phyloP scores from a whole-genome alignment of 225 moss, liverwort and hornwort genomes.

The Physcomitrium patens region DNA sequence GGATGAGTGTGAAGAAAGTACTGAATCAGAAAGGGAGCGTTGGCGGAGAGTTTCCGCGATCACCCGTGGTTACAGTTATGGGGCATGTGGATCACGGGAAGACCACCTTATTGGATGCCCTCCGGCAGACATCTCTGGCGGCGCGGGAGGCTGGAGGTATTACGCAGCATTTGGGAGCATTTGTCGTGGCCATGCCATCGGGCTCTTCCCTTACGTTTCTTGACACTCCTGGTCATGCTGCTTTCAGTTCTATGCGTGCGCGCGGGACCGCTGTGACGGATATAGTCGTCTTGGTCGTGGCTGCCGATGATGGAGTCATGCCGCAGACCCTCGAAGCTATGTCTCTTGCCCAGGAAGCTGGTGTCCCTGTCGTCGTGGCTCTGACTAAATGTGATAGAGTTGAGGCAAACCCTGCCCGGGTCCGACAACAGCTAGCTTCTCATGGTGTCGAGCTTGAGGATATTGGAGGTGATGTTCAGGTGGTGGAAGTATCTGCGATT shows the following conservation, averaged over 20 bases:
- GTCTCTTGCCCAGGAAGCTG: conserved; percentile 76
- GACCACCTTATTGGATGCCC: conserved; percentile 86
- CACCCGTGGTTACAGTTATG: conserved; percentile 96
- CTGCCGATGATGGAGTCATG: conserved; percentile 98
- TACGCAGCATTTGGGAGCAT: conserved; percentile 95
- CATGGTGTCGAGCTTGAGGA: conserved; percentile 91
- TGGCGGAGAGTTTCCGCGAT: conserved; percentile 59
- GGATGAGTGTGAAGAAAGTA: conserved; percentile 53
- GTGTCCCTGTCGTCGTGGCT: conserved; percentile 91
- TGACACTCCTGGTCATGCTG: conserved; percentile 95
- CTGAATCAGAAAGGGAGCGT: conserved; percentile 29
- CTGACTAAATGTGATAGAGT: conserved; percentile 89
- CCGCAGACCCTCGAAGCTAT: conserved; percentile 89
- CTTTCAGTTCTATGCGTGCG: conserved; percentile 94
- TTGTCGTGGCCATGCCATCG: conserved; percentile 87
- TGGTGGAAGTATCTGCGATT: conserved; percentile 64
- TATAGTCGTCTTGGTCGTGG: conserved; percentile 93
- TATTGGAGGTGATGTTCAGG: conserved; percentile 88
- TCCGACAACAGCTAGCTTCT: conserved; percentile 76
- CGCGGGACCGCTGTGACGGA: conserved; percentile 96
- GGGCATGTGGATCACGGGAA: conserved; percentile 98
- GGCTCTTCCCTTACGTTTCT: conserved; percentile 90
- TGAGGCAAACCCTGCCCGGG: conserved; percentile 73
- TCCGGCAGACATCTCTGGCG: conserved; percentile 89
- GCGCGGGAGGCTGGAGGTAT: conserved; percentile 96